Evolutionary conservation across 352 stramenopile species (phyloP), one percentile per base, ranked within the genome.

Genomic region (Globisporangium ultimum): DNA sequence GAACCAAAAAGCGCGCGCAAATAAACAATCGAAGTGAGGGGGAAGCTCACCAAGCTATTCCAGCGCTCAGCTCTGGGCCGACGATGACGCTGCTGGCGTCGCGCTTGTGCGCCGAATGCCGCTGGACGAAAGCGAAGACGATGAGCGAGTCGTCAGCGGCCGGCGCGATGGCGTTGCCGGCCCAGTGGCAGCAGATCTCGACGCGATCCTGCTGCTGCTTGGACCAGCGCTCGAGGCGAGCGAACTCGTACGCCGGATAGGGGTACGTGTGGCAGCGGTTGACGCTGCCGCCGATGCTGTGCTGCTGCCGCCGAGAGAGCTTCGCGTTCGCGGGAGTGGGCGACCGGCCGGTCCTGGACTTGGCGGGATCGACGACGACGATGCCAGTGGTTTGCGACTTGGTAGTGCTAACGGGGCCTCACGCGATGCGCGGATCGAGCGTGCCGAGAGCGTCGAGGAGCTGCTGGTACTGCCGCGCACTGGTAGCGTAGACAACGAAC

Each of bases 401-500:
- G 58, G 64, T 13, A 66, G 38, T 6, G 67, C 55, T 0, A 55
- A 36, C 4, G 67, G 54, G 13, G 61, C 55, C 6, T 69, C 61
- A 5, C 43, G 48, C 13, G 58, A 48, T 34, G 49, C 45, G 15
- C 64, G 64, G 21, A 67, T 42, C 17, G 68, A 55, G 40, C 66
- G 66, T 3, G 60, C 57, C 34, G 72, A 48, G 41, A 64, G 56
- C 36, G 58, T 57, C 9, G 61, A 48, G 5, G 70, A 58, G 28
- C 65, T 59, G 14, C 58, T 64, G 8, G 70, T 58, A 24, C 65
- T 59, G 14, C 58, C 64, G 2, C 74, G 71, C 36, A 64, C 67
- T 18, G 72, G 70, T 24, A 82, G 58, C 7, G 72, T 80, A 3
- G 73, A 80, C 14, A 82, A 64, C 36, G 75, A 82, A 24, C 76